Evolutionary conservation across 2,329 filamentous ascomycete species (phyloP), one percentile per base, ranked within the genome.

Genomic region (Plenodomus tracheiphilus): DNA sequence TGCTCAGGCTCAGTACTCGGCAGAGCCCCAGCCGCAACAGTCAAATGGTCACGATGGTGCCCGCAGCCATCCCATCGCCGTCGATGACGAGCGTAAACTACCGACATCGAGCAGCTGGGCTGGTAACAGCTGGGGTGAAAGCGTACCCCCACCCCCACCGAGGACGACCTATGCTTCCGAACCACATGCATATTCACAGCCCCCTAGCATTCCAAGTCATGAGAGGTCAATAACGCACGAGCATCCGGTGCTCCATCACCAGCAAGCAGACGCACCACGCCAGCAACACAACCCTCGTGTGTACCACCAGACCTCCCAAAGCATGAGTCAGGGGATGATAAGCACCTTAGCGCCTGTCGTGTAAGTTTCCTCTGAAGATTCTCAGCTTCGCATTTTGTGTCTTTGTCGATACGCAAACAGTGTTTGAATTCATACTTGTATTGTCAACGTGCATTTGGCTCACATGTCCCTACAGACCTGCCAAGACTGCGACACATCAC

Each of bases 31-130:
- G 11, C 43, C 44, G 20, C 50, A 51, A 21, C 22, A 46, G 15
- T 45, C 54, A 11, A 59, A 49, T 18, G 50, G 53, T 15, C 51
- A 70, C 39, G 77, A 81, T 30, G 66, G 75, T n/a, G 71, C 68
- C 39, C 79, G 79, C 43, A 67, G 69, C 38, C 71, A 76, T 53
- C 75, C 77, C 10, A 74, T 77, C 34, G 69, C 75, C 41, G 70
- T 75, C 9, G 78, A 80, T 28, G 69, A 72, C 32, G 74, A 70
- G 44, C 66, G 64, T 25, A 66, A 62, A 47, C 52, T 54, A 32
- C 49, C 62, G 36, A 53, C 58, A 48, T 49, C 49, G 36, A 45
- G 47, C 41, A 54, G 37, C 32, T 66, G 64, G 65, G 50, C 46
- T 20, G 36, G 21, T n/a, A 59, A 48, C 17, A 50, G 51, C 25